These are phyloP conservation scores for Helicostylum pulchrum DNA, from an alignment of 192 early-diverging fungal species.

Conservation along the genomic window DNA sequence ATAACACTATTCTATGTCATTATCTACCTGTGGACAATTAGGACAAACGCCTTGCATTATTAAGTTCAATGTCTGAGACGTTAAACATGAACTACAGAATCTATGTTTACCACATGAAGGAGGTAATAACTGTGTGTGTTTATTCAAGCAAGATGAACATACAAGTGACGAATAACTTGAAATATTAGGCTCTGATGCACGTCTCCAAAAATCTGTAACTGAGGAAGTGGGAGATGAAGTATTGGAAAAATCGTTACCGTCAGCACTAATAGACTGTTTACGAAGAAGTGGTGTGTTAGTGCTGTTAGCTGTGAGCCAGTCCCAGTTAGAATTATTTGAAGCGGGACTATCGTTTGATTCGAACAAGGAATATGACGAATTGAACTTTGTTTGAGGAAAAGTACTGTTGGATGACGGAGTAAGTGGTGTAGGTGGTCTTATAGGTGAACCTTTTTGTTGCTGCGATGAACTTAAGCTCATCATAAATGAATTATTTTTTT, in stretches of 20 bases:
- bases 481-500: not conserved
- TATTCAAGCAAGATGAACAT: not conserved
- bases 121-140: not conserved
- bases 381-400: too few species aligned
- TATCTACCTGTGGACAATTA: slow-evolving; percentile 7
- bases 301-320: too few species aligned
- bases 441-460: not conserved
- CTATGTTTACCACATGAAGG: not conserved
- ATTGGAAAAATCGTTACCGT: not conserved
- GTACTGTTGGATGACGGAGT: too few species aligned
- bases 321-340: too few species aligned
- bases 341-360: too few species aligned
- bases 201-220: slow-evolving; percentile 4
- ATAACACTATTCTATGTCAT: too few species aligned
- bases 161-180: not conserved
- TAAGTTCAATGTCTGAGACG: slow-evolving; percentile 8
- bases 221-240: too few species aligned
- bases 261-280: slow-evolving; percentile 4
- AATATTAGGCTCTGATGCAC: slow-evolving; percentile 1
- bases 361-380: too few species aligned
- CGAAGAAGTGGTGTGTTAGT: not conserved
- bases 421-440: too few species aligned
- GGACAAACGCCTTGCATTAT: not conserved
- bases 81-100: slow-evolving; percentile 9
- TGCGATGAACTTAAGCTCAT: not conserved